phyloP scores from a whole-genome alignment of 768 basidiomycete genomes.

The Suillus luteus region DNA sequence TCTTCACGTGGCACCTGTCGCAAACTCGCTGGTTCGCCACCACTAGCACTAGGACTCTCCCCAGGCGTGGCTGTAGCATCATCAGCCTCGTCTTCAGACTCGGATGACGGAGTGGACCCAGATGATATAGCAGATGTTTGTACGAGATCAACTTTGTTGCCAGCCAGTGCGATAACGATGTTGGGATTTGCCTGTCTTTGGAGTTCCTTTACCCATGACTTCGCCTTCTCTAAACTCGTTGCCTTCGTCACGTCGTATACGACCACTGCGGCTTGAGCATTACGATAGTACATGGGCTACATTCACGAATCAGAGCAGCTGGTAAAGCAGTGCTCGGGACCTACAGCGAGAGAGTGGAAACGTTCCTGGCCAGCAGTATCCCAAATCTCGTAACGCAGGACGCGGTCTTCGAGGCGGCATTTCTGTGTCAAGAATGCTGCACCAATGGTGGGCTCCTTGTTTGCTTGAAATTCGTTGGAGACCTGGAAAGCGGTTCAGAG shows the following conservation, averaged over 20 bases:
- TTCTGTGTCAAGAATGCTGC: constrained; percentile 96
- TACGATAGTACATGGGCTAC: constrained; percentile 98
- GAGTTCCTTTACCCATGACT: constrained; percentile 99
- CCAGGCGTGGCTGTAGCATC: constrained; percentile 90
- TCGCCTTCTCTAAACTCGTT: constrained; percentile 94
- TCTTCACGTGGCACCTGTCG: constrained; percentile 94
- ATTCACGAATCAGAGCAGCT: constrained; percentile 8
- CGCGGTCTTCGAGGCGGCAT: constrained; percentile 92
- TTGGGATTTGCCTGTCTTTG: constrained; percentile 99
- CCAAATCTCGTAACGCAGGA: constrained; percentile 96
- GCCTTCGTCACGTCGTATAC: constrained; percentile 98
- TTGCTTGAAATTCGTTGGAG: constrained; percentile 96
- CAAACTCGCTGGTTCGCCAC: constrained; percentile 65
- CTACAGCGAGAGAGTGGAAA: constrained; percentile 93
- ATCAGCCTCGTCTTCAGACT: constrained; percentile 87
- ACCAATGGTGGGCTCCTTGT: constrained; percentile 98
- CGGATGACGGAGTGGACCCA: constrained; percentile 51
- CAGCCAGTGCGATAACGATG: constrained; percentile 97
- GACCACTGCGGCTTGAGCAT: constrained; percentile 96
- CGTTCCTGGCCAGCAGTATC: constrained; percentile 95
- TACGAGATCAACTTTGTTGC: constrained; percentile 95
- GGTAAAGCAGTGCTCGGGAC: constrained; percentile 33
- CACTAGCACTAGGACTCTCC: constrained; percentile 54
- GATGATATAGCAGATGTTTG: constrained; percentile 60
- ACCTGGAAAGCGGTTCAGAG: constrained; percentile 50